phyloP scores from a whole-genome alignment of 768 basidiomycete genomes.

The Dentipellis fragilis region DNA sequence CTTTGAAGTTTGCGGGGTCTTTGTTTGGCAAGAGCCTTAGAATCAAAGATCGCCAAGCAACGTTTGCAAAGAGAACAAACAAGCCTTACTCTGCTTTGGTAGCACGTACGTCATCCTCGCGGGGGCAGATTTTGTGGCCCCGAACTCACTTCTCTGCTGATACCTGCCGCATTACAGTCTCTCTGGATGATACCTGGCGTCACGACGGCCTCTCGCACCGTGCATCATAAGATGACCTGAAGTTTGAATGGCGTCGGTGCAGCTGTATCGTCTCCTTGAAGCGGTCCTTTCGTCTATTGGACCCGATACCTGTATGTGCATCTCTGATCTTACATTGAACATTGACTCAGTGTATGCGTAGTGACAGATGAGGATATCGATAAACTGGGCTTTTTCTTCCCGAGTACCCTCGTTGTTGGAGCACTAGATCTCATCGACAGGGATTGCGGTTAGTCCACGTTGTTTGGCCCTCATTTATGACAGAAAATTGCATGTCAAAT shows the following conservation, averaged over 20 bases:
- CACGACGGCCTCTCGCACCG: no score
- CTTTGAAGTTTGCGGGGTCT: background rate
- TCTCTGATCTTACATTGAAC: background rate
- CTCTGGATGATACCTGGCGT: no score
- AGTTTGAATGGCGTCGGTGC: background rate
- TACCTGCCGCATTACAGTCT: no score
- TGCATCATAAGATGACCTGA: no score
- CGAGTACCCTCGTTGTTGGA: constrained; percentile 53
- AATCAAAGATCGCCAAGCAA: background rate
- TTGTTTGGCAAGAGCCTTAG: background rate
- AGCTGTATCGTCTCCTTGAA: constrained; percentile 3
- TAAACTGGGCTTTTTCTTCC: constrained; percentile 46
- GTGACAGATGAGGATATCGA: constrained; percentile 45
- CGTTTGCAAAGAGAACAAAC: background rate
- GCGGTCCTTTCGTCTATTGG: constrained; percentile 18
- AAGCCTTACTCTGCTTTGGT: no score
- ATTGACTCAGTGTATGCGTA: constrained; percentile 9
- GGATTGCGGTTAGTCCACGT: constrained; percentile 40
- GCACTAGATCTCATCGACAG: constrained; percentile 74
- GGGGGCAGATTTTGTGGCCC: no score
- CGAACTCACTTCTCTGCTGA: no score
- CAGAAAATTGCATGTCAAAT: background rate
- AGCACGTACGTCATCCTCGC: no score
- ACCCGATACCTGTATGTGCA: constrained; percentile 22
- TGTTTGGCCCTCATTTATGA: no score